Conservation (phyloP, 345 rosid species). For the Aurinia saxatilis region DNA sequence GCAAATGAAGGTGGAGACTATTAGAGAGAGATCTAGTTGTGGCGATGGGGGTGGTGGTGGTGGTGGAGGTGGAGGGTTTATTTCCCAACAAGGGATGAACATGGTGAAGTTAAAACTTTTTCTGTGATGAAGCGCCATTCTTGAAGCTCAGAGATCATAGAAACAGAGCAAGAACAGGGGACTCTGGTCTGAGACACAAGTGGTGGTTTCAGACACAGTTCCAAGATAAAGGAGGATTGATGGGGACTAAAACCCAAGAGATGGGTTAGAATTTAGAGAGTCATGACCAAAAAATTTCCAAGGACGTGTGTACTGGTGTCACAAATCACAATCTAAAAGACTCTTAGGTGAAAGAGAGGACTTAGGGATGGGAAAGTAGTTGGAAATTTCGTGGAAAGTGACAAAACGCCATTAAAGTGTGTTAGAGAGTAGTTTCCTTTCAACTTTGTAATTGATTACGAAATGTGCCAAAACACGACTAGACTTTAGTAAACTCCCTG, state of each 20-base stretch:
- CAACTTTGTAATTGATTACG: background rate
- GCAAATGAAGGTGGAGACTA: background rate
- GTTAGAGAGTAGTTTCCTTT: constrained; percentile 4
- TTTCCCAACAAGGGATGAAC: background rate
- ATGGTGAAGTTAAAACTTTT: too few species aligned
- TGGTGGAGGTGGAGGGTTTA: background rate
- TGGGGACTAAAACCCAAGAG: background rate
- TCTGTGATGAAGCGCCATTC: constrained; percentile 14
- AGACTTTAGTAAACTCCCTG: background rate
- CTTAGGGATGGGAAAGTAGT: background rate
- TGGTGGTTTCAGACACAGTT: too few species aligned
- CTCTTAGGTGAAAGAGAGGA: background rate
- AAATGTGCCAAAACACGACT: background rate
- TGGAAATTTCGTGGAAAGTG: constrained; percentile 18
- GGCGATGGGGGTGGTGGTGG: background rate
- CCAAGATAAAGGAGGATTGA: background rate
- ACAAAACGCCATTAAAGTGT: constrained; percentile 2
- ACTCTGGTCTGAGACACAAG: background rate
- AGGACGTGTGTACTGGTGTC: background rate
- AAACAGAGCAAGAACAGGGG: constrained; percentile 13
- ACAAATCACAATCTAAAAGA: background rate
- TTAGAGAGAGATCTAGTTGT: background rate
- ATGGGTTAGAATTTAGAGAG: constrained; percentile 13
- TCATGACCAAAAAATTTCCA: constrained; percentile 10
- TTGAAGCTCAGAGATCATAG: background rate